These are phyloP conservation scores for Meira nashicola DNA, from an alignment of 1,284 basidiomycete genomes.

Conservation along the genomic window DNA sequence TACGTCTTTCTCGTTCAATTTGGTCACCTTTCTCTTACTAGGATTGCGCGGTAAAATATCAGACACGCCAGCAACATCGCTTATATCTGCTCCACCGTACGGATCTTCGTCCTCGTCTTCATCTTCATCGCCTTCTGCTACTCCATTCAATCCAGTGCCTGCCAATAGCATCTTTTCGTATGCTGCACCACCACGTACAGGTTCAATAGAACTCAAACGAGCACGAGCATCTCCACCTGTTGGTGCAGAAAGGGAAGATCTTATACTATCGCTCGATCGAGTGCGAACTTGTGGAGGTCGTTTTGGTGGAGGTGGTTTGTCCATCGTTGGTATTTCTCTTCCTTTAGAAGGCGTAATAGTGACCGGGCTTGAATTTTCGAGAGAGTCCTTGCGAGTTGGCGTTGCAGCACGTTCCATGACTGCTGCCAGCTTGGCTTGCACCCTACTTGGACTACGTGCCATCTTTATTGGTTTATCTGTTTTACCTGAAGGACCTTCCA, in stretches of 20 bases:
- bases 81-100: constrained; percentile 30
- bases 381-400: neutral
- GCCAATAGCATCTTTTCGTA: constrained; percentile 46
- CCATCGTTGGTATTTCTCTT: no score
- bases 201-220: constrained; percentile 41
- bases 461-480: neutral
- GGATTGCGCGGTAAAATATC: constrained; percentile 7
- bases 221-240: constrained; percentile 32
- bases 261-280: constrained; percentile 13
- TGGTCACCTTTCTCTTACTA: neutral
- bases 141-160: constrained; percentile 33
- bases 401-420: neutral
- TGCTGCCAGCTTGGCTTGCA: neutral
- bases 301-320: neutral
- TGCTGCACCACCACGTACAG: constrained; percentile 38
- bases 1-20: constrained; percentile 1
- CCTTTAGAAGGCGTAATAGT: neutral
- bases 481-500: no score
- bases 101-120: constrained; percentile 31
- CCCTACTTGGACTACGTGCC: neutral
- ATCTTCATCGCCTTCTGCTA: constrained; percentile 35
- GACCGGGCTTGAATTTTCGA: neutral
- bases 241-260: neutral
- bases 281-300: neutral
- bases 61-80: constrained; percentile 15